Evolutionary conservation across 2,329 filamentous ascomycete species (phyloP).

Genomic region (Hypoxylon sp.): DNA sequence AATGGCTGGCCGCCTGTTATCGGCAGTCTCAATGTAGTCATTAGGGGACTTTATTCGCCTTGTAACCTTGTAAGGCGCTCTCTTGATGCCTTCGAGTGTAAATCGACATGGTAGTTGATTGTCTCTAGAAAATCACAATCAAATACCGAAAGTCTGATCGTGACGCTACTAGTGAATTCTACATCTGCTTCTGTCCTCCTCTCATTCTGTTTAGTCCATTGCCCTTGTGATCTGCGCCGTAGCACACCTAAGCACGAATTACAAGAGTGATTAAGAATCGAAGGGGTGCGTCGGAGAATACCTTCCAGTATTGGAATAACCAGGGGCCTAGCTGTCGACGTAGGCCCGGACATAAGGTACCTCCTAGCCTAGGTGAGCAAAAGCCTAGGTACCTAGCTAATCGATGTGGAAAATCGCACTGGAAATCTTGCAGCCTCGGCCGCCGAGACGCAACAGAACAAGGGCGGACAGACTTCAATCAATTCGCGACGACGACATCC

Average conservation of each 20-base stretch:
- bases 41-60: no score
- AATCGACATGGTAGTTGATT: not conserved
- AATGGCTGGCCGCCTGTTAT: no score
- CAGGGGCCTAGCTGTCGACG: no score
- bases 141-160: not conserved
- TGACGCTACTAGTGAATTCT: not conserved
- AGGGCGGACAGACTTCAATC: not conserved
- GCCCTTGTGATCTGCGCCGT: not conserved
- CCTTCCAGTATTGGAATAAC: no score
- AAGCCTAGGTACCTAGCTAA: no score
- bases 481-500: not conserved
- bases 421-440: not conserved
- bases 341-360: no score
- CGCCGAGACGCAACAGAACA: not conserved
- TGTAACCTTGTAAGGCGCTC: no score
- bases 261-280: no score
- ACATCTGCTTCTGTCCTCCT: not conserved
- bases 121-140: not conserved
- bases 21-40: no score
- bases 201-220: not conserved
- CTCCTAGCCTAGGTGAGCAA: no score
- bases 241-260: not conserved
- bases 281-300: no score
- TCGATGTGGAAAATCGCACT: not conserved
- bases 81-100: not conserved